Conservation (phyloP, 169 alveolate species). For the Cryptosporidium xiaoi region DNA sequence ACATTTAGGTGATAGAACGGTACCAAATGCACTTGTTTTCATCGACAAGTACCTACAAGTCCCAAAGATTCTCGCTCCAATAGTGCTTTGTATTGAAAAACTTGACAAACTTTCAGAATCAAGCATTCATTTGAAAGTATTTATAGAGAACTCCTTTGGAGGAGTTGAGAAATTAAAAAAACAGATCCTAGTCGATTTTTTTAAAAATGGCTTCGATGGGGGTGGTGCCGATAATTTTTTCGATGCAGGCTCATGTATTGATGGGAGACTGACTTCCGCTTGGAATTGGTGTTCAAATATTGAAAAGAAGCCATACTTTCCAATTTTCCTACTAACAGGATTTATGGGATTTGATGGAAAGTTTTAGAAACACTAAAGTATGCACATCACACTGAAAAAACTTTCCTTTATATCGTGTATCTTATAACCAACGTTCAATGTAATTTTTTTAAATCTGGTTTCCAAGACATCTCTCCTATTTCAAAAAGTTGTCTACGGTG, state of each 20-base stretch:
- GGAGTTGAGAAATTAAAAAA: slow-evolving; percentile 80
- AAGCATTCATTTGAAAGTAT: slow-evolving; percentile 81
- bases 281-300: slow-evolving; percentile 94
- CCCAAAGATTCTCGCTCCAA: slow-evolving; percentile 90
- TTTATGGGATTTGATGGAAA: slow-evolving; percentile 92
- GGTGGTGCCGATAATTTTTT: slow-evolving; percentile 94
- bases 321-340: slow-evolving; percentile 91
- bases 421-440: too few relatives aligned
- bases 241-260: slow-evolving; percentile 95
- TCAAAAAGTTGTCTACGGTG: neutral
- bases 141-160: slow-evolving; percentile 86
- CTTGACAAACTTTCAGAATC: slow-evolving; percentile 86
- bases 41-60: slow-evolving; percentile 92
- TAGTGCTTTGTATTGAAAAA: slow-evolving; percentile 88
- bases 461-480: too few relatives aligned
- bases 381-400: neutral
- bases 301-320: slow-evolving; percentile 91
- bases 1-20: slow-evolving; percentile 93
- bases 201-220: slow-evolving; percentile 94
- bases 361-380: neutral
- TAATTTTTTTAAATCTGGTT: too few relatives aligned
- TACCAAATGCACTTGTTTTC: slow-evolving; percentile 93
- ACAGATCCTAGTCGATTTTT: slow-evolving; percentile 90
- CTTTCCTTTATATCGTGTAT: too few relatives aligned
- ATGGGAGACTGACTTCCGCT: slow-evolving; percentile 93